These are phyloP conservation scores for Coemansia sp. DNA, from an alignment of 192 early-diverging fungal species.

Conservation along the genomic window DNA sequence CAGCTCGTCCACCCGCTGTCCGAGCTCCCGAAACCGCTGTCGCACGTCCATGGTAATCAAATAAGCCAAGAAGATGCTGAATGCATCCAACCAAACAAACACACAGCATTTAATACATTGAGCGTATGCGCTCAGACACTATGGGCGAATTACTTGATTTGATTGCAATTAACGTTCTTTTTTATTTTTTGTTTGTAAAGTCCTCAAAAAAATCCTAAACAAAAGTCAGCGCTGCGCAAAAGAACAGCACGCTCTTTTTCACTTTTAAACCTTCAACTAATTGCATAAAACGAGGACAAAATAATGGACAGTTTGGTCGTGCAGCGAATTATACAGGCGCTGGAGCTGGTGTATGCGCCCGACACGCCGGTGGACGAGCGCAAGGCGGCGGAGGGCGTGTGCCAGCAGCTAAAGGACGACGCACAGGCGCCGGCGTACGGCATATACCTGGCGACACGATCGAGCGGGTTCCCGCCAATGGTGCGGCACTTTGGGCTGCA, in stretches of 20 bases:
- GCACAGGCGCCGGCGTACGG: constrained; percentile 13
- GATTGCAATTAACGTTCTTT: not conserved
- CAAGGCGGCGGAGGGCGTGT: constrained; percentile 31
- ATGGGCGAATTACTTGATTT: not conserved
- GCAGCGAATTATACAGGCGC: constrained; percentile 27
- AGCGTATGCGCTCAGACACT: not conserved
- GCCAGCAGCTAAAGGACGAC: constrained; percentile 31
- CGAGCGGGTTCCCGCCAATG: constrained; percentile 7
- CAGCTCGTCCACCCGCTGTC: not conserved
- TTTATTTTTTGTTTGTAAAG: too few species aligned
- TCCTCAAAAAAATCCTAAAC: too few species aligned
- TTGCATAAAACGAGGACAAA: too few species aligned
- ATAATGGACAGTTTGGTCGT: constrained; percentile 23
- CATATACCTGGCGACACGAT: constrained; percentile 11
- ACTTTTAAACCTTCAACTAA: too few species aligned
- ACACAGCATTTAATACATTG: not conserved
- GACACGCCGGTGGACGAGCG: constrained; percentile 28
- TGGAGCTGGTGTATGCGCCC: constrained; percentile 30
- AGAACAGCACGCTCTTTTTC: too few species aligned
- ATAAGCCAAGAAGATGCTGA: too few species aligned
- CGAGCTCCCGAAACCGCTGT: not conserved
- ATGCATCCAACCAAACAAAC: too few species aligned
- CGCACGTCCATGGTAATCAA: constrained; percentile 1
- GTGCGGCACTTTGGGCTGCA: constrained; percentile 45
- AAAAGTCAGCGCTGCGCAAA: too few species aligned